Evolutionary conservation across 78 protist genomes (phyloP).

Genomic region (Tieghemostelium lacteum): DNA sequence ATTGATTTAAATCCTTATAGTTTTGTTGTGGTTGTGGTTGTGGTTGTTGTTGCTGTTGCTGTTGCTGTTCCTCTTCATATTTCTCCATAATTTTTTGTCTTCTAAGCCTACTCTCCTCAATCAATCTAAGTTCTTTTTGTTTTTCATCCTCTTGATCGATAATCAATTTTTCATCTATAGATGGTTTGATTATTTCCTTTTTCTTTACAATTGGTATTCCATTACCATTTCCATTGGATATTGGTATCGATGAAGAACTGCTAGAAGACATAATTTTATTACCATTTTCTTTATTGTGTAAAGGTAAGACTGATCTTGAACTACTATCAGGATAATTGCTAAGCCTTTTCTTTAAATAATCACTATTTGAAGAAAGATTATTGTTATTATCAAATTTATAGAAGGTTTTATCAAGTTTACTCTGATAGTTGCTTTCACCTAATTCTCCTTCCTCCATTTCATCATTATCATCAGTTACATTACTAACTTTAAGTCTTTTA

Average conservation of each 20-base stretch:
- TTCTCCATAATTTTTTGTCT: slow-evolving; percentile 62
- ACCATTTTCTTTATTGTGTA: too few relatives aligned
- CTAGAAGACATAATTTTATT: too few relatives aligned
- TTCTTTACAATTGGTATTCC: not conserved
- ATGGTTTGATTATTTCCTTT: not conserved
- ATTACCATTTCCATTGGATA: not conserved
- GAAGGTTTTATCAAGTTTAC: too few relatives aligned
- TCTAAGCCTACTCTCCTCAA: slow-evolving; percentile 53
- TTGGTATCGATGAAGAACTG: not conserved
- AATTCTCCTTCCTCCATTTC: not conserved
- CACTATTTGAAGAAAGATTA: too few relatives aligned
- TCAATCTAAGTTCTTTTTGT: slow-evolving; percentile 13
- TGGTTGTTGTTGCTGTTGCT: not conserved
- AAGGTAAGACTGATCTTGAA: too few relatives aligned
- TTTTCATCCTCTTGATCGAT: slow-evolving; percentile 40
- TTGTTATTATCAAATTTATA: too few relatives aligned
- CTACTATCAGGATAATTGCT: too few relatives aligned
- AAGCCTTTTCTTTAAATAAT: too few relatives aligned
- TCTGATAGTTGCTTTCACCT: too few relatives aligned
- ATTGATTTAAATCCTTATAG: not conserved
- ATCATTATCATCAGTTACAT: too few relatives aligned
- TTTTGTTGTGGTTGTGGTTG: not conserved
- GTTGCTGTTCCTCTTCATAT: slow-evolving; percentile 22
- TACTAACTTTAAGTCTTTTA: too few relatives aligned
- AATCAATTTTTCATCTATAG: not conserved